Conservation (phyloP, 495 filamentous ascomycete genomes). For the Glutinoglossum americanum region DNA sequence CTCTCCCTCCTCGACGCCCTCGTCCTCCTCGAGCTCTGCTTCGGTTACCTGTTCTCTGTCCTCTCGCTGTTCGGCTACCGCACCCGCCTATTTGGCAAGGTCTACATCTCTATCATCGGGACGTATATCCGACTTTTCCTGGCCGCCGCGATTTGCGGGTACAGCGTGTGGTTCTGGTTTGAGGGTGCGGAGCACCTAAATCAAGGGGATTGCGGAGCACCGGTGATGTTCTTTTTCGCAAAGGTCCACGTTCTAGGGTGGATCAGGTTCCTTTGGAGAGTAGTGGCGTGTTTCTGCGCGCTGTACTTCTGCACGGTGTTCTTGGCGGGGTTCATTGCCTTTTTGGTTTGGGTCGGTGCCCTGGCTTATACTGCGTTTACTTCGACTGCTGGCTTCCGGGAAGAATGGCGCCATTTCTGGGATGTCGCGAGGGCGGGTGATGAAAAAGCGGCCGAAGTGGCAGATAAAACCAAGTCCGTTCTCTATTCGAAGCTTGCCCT, state of each 20-base stretch:
- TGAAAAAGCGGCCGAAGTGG: neutral
- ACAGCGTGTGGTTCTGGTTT: neutral
- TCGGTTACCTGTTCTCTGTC: neutral
- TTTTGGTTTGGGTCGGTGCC: neutral
- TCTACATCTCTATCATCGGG: neutral
- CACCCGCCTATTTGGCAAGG: neutral
- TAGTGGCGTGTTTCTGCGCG: neutral
- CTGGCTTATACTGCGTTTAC: neutral
- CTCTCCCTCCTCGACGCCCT: neutral
- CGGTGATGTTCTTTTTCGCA: neutral
- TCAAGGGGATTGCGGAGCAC: neutral
- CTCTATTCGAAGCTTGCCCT: neutral
- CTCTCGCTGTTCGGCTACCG: neutral
- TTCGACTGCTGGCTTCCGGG: neutral
- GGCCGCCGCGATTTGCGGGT: neutral
- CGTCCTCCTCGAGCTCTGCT: neutral
- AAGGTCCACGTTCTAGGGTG: neutral
- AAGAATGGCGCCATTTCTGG: neutral
- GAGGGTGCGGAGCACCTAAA: neutral
- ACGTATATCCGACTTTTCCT: neutral
- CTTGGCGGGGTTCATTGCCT: neutral
- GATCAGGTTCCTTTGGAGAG: neutral
- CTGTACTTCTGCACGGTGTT: neutral
- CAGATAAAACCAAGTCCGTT: neutral
- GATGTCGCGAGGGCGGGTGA: neutral